Evolutionary conservation across 768 basidiomycete genomes (phyloP), one percentile per base, ranked within the genome.

Genomic region (Leccinellum albellum): DNA sequence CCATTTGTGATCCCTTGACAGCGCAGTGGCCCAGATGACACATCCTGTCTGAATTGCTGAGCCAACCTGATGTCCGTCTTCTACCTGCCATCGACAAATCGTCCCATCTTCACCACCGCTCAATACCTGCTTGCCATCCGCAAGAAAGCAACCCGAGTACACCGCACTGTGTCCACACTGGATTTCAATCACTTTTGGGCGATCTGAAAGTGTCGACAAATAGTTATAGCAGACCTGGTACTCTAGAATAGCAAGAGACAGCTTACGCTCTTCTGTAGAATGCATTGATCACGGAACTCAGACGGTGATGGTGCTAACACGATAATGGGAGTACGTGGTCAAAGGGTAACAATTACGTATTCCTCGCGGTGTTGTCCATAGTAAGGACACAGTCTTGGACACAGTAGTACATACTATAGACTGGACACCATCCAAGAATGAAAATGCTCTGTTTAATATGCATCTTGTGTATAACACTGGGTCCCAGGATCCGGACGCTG

Each of bases 41-140:
- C 29, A 50, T 1, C 29, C 49, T 31, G 2, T 4, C 26, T 20
- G 40, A 51, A 58, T 51, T 14, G 40, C 17, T 31, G 33, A 28
- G 12, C 32, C 48, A 20, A 37, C 13, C 44, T 55, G 17, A 0
- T 31, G 32, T 4, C 57, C 53, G 13, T 23, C 53, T 4, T 35
- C 48, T n/a, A 50, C 32, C 9, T 15, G 37, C 57, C 57, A 58
- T 37, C 31, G 53, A 7, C 42, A 53, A 28, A 58, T 28, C 2
- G 31, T 10, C 0, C 54, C 49, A 17, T 55, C 57, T 0, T 5
- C 26, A 14, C 57, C 57, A 12, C 57, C 54, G 15, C 53, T 56
- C 49, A 45, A 20, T 6, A 56, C 14, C 0, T 56, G 49, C 10
- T 50, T 50, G n/a, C 54, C n/a, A n/a, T 40, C n/a, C n/a, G 37